Evolutionary conservation across 1,139 yeast genomes (phyloP).

Genomic region (Candida pseudocylindracea): DNA sequence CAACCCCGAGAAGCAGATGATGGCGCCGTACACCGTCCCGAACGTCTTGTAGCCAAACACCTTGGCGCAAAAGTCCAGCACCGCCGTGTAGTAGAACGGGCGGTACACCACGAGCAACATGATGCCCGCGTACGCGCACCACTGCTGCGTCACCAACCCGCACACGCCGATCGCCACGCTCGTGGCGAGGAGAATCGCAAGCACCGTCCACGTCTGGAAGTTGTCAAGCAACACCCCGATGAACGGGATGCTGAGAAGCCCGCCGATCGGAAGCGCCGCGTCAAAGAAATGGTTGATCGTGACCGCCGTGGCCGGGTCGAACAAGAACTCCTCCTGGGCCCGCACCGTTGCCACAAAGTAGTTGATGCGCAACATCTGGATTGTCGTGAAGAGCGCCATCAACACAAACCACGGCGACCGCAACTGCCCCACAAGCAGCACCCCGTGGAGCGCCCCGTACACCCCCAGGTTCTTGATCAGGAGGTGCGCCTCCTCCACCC

Average conservation of each 20-base stretch:
- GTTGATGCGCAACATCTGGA: slow-evolving; percentile 79
- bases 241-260: slow-evolving; percentile 64
- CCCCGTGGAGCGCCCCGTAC: slow-evolving; percentile 68
- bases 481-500: slow-evolving; percentile 33
- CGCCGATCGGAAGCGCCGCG: slow-evolving; percentile 72
- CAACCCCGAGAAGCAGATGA: slow-evolving; percentile 62
- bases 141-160: slow-evolving; percentile 35
- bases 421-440: slow-evolving; percentile 37
- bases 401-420: slow-evolving; percentile 57
- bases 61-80: slow-evolving; percentile 78
- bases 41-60: slow-evolving; percentile 85
- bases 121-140: slow-evolving; percentile 39
- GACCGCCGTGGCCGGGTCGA: slow-evolving; percentile 27
- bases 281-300: slow-evolving; percentile 57
- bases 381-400: slow-evolving; percentile 57
- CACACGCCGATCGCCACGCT: slow-evolving; percentile 44
- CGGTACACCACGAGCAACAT: slow-evolving; percentile 58
- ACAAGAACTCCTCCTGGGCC: slow-evolving; percentile 52
- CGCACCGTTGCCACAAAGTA: slow-evolving; percentile 78
- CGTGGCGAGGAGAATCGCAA: slow-evolving; percentile 25
- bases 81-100: slow-evolving; percentile 83
- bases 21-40: slow-evolving; percentile 79
- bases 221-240: slow-evolving; percentile 70
- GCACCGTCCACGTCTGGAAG: slow-evolving; percentile 35
- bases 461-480: slow-evolving; percentile 44